Conservation (phyloP, 2,329 filamentous ascomycete species). For the Podosphaera leucotricha region DNA sequence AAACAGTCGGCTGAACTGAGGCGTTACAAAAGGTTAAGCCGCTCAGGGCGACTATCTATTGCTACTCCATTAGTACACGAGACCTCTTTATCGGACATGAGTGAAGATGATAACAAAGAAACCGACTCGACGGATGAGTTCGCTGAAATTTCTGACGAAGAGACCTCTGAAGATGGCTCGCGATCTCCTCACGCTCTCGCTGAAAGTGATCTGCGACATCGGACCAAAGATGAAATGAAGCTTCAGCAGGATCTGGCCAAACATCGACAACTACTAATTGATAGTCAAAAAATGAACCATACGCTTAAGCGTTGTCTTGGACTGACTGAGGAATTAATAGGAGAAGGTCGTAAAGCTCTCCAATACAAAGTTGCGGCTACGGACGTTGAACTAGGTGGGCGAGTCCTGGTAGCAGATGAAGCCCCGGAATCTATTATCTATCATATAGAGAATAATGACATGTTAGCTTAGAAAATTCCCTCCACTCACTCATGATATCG, state of each 20-base stretch:
- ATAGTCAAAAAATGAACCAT: slow-evolving; percentile 88
- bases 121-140: slow-evolving; percentile 22
- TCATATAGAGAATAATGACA: too few species aligned
- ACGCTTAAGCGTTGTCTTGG: slow-evolving; percentile 73
- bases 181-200: slow-evolving; percentile 20
- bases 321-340: slow-evolving; percentile 78
- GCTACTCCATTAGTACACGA: slow-evolving; percentile 22
- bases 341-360: slow-evolving; percentile 67
- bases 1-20: slow-evolving; percentile 79
- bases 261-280: slow-evolving; percentile 68
- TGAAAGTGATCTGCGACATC: slow-evolving; percentile 26
- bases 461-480: too few species aligned
- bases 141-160: slow-evolving; percentile 28
- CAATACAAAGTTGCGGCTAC: slow-evolving; percentile 57
- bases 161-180: slow-evolving; percentile 12
- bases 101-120: slow-evolving; percentile 23
- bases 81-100: slow-evolving; percentile 23
- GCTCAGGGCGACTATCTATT: slow-evolving; percentile 51
- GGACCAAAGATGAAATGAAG: slow-evolving; percentile 57
- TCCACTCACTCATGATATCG: too few species aligned
- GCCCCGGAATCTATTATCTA: too few species aligned
- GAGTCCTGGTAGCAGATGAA: slow-evolving; percentile 52
- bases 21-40: slow-evolving; percentile 63
- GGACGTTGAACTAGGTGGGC: slow-evolving; percentile 61
- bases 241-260: slow-evolving; percentile 68